Evolutionary conservation across 108 stramenopile genomes (phyloP), one percentile per base, ranked within the genome.

Genomic region (Pseudonitzschia delicatissima): DNA sequence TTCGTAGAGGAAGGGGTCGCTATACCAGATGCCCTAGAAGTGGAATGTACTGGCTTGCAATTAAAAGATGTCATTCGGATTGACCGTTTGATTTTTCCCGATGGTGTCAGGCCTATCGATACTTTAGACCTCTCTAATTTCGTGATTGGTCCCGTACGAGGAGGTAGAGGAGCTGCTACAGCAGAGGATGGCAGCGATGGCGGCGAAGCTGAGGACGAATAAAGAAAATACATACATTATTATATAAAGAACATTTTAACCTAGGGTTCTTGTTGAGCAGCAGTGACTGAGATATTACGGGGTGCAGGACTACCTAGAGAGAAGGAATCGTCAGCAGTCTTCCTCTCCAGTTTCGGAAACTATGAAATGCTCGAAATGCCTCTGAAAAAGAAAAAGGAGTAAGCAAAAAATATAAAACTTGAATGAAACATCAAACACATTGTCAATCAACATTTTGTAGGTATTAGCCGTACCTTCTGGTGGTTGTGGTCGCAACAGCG

Each of bases 31-130:
- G 20, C 33, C n/a, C 65, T 94, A 31, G 79, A 81, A 45, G 32
- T 94, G 62, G 93, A 94, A 44, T 91, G 90, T 65, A 77, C 82
- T 13, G 90, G 87, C 32, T 67, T 94, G 31, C 32, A 75, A 34
- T 62, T 82, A 63, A 87, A 87, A 70, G 84, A 85, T 49, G 78
- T 87, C 15, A 75, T 93, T 49, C 75, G 92, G 32, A 55, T 86
- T 61, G 85, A 90, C 57, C 76, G 87, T 26, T 37, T 93, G 27
- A 74, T 93, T 34, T 77, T 93, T 45, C 88, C 88, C 0, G 85
- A 88, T 27, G 88, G 88, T 35, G 87, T 90, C 26, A 66, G 42
- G 36, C 45, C 77, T 11, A 81, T 73, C 70, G 72, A 77, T 7
- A 62, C 82, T 47, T 64, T 78, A 12, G 33, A 75, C 32, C 9